phyloP scores from a whole-genome alignment of 2,329 filamentous ascomycete genomes.

The Sporothrix globosa region DNA sequence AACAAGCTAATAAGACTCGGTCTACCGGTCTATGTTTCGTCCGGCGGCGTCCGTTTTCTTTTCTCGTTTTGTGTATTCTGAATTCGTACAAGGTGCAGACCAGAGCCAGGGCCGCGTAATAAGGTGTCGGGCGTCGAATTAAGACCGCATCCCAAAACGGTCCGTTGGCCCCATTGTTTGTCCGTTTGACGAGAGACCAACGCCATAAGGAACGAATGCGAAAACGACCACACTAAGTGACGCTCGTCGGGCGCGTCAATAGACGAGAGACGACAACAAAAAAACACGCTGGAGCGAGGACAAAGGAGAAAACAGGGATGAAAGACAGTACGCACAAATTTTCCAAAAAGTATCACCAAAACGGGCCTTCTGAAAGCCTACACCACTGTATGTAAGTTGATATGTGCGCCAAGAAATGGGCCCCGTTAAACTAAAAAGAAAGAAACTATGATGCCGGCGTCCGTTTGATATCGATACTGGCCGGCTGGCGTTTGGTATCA shows the following conservation, averaged over 20 bases:
- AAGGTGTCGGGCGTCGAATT: not conserved
- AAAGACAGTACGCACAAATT: not conserved
- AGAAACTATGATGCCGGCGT: not conserved
- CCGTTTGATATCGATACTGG: no score
- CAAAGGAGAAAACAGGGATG: not conserved
- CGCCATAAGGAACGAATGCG: not conserved
- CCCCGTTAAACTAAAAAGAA: not conserved
- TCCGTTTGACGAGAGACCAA: constrained; percentile 16
- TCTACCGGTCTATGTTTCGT: constrained; percentile 4
- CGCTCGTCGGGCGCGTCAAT: no score
- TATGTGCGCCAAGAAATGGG: not conserved
- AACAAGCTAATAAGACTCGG: not conserved
- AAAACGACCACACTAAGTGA: constrained; percentile 1
- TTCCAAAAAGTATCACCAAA: no score
- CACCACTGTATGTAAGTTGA: not conserved
- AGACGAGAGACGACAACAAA: not conserved
- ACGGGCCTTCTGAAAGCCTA: not conserved
- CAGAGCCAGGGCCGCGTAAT: not conserved
- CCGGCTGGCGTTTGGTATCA: no score
- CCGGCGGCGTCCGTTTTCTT: not conserved
- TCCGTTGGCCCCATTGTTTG: constrained; percentile 2
- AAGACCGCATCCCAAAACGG: no score
- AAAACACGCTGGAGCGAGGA: no score
- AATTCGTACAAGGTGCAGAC: no score
- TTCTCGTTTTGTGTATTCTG: not conserved